Evolutionary conservation across 2,329 filamentous ascomycete genomes (phyloP), one percentile per base, ranked within the genome.

Genomic region (Epicoccum nigrum): DNA sequence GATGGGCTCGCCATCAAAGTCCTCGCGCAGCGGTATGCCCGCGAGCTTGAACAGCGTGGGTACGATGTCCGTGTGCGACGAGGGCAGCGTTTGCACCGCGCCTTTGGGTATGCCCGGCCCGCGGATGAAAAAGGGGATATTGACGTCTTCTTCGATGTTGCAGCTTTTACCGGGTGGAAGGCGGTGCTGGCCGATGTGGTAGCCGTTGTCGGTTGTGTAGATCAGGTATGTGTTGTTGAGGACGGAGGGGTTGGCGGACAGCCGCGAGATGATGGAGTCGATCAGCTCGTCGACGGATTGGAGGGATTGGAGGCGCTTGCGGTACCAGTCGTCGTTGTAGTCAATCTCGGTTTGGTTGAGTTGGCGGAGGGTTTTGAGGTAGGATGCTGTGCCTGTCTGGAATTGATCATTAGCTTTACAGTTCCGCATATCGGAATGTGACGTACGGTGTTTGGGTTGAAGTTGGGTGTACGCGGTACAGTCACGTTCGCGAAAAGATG

Each of bases 381-480:
- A 61, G 8, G 59, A 62, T 31, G 56, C 57, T 42, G 57, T 59
- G 21, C 59, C 58, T 0, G 59, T 54, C 52, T 58, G 17, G 1
- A 20, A 2, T 4, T 3, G 15, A n/a, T 4, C 2, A 3, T 27
- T 12, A 17, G 13, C 7, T 1, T 4, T 12, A 8, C 28, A 11
- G 4, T 30, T n/a, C 7, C 5, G 8, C 12, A 21, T 23, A 12
- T 6, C 4, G n/a, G 11, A 17, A 5, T 34, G 3, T 17, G 9
- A 42, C 52, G 7, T 52, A 62, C 59, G 5, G 76, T 72, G 2
- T 83, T 78, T 0, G 87, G 86, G 58, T 91, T 90, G 70, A 90
- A 90, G 64, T 84, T 83, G 0, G 77, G 72, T 0, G 80, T 85
- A 7, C 87, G 76, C 0, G 87, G 87, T 0, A 89, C 80, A 17